Base-by-base conservation (phyloP, 202 grass and related monocot species). In the Zoysia matrella region DNA sequence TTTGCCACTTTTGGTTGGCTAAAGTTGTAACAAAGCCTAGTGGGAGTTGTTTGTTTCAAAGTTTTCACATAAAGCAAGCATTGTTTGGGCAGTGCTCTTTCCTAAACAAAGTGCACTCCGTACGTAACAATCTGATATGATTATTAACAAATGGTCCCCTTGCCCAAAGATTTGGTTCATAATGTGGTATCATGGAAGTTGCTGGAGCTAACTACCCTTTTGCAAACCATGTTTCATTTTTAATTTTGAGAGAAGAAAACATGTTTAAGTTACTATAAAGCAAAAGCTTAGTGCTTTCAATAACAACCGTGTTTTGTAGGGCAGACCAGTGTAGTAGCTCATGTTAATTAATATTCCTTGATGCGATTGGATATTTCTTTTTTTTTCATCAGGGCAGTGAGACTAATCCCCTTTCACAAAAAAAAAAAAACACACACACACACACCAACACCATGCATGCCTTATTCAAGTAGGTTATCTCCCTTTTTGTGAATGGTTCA, bases 21-120 rank as follows among this genome's bases (percentile, higher is more conserved):
- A 86, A 80, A 82, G 67, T 65, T 58, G 63, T 76, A 80, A 84
- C 88, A 90, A 83, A 66, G 76, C 44, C 56, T 87, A 90, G 80
- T 90, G 84, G 83, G 50, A 67, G 84, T 49, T 80, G 80, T 80
- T 80, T 87, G 88, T 71, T 87, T 72, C 40, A 18, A 83, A 72
- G 65, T 66, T 70, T 80, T n/a, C 75, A 76, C 80, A 58, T 71
- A 80, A 83, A 80, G 39, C 18, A 71, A 45, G 4, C 11, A 71
- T 58, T 39, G 22, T 57, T 69, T 39, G 66, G 49, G 78, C 55
- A 47, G 11, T 75, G 80, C 16, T 70, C n/a, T 14, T 83, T 50
- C 74, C 70, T 76, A 83, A 86, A 46, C 7, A 83, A 71, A 80
- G 69, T 75, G 62, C 55, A 22, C 47, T 53, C 57, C 43, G 22